Percentiles rank a stretch among this genome's conserved stretches.
phyloP scores from a whole-genome alignment of 495 filamentous ascomycete species.

The Podospora didyma region DNA sequence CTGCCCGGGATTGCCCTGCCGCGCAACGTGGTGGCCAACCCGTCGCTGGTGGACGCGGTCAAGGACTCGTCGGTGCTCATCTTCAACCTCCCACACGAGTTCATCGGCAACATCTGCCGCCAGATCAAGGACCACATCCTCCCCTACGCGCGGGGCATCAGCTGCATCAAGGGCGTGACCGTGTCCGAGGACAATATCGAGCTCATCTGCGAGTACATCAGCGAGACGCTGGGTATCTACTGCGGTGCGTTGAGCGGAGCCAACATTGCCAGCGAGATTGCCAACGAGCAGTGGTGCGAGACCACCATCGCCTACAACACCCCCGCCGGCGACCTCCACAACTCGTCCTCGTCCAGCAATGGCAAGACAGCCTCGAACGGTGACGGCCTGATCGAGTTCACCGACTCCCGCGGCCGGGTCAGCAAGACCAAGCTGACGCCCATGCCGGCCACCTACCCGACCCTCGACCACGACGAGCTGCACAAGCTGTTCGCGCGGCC shows the following conservation, averaged over 20 bases:
- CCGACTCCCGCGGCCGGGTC: slow-evolving; percentile 56
- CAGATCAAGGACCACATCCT: slow-evolving; percentile 83
- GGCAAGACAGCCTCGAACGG: slow-evolving; percentile 42
- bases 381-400: slow-evolving; percentile 57
- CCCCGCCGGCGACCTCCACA: slow-evolving; percentile 66
- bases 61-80: slow-evolving; percentile 80
- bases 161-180: slow-evolving; percentile 97
- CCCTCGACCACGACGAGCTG: slow-evolving; percentile 73
- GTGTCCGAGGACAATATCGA: slow-evolving; percentile 76
- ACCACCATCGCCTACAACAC: slow-evolving; percentile 96
- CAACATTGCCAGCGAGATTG: slow-evolving; percentile 95
- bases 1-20: slow-evolving; percentile 83
- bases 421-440: slow-evolving; percentile 65
- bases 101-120: slow-evolving; percentile 82
- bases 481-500: slow-evolving; percentile 89
- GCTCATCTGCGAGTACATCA: slow-evolving; percentile 94
- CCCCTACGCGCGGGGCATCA: slow-evolving; percentile 88
- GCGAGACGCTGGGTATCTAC: slow-evolving; percentile 86
- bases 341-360: slow-evolving; percentile 35
- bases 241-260: slow-evolving; percentile 94
- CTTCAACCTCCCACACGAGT: slow-evolving; percentile 98
- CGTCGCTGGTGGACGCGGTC: slow-evolving; percentile 77
- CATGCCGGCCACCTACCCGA: slow-evolving; percentile 73
- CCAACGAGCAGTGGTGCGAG: slow-evolving; percentile 91
- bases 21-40: slow-evolving; percentile 81